A percentile compares a stretch with the other conserved stretches of the same genome.
phyloP scores from a whole-genome alignment of 352 stramenopile genomes.

The Globisporangium megalacanthum region DNA sequence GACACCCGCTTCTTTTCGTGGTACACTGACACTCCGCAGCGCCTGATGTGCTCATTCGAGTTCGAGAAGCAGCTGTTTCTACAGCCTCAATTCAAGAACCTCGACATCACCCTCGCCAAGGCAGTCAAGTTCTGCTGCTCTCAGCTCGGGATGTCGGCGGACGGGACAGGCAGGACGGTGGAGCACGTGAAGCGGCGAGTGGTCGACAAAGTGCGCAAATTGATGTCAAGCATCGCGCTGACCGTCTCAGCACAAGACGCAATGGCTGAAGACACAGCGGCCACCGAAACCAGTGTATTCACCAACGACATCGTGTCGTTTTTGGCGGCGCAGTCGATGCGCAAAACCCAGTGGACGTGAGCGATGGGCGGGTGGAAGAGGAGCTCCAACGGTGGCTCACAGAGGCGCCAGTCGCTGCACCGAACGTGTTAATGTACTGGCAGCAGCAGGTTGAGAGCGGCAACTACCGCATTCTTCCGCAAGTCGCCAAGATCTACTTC shows the following conservation, averaged over 20 bases:
- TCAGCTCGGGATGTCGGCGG: background rate
- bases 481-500: constrained; percentile 8
- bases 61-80: background rate
- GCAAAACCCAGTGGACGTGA: background rate
- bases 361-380: background rate
- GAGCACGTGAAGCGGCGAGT: background rate
- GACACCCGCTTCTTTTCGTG: background rate
- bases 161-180: background rate
- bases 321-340: background rate
- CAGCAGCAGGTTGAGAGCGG: background rate
- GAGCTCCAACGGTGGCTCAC: background rate
- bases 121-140: background rate
- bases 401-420: background rate
- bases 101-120: background rate
- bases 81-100: background rate
- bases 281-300: background rate
- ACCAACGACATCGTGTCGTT: background rate
- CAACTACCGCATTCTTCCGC: background rate
- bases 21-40: background rate
- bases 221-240: background rate
- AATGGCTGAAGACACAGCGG: background rate
- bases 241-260: too few relatives aligned
- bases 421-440: background rate
- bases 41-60: background rate
- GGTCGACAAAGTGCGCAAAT: background rate